Evolutionary conservation across 495 filamentous ascomycete species (phyloP).

Genomic region (Jackrogersella minutella): DNA sequence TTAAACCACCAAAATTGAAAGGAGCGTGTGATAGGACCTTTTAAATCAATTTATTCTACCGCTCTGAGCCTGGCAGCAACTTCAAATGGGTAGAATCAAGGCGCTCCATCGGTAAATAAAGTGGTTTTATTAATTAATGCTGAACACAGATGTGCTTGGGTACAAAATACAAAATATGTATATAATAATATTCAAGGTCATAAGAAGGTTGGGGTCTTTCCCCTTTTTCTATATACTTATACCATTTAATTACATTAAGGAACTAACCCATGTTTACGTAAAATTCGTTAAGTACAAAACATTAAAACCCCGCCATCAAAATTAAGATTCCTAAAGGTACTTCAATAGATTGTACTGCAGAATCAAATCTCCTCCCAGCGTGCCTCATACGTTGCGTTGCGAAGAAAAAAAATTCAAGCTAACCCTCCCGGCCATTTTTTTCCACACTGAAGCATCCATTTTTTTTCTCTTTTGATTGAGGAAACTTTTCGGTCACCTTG

Average conservation of each 20-base stretch:
- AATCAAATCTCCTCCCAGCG: constrained; percentile 7
- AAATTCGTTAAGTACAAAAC: neutral
- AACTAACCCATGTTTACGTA: neutral
- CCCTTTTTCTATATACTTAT: neutral
- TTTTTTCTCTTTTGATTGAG: constrained; percentile 30
- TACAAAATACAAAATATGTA: too few species aligned
- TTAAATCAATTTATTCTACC: too few species aligned
- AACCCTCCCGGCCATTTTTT: constrained; percentile 38
- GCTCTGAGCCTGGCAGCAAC: too few species aligned
- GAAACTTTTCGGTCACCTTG: constrained; percentile 36
- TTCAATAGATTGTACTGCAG: constrained; percentile 12
- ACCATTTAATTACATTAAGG: neutral
- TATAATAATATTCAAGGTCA: too few species aligned
- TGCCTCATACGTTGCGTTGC: constrained; percentile 22
- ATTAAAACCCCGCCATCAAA: constrained; percentile 33
- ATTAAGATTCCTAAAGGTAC: constrained; percentile 24
- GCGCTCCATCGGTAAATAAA: too few species aligned
- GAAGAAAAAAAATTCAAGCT: constrained; percentile 36
- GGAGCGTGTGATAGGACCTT: too few species aligned
- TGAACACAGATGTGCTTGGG: too few species aligned
- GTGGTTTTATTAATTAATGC: too few species aligned
- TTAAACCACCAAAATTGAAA: too few species aligned
- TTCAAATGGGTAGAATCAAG: too few species aligned
- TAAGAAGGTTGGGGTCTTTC: too few species aligned
- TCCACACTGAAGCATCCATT: constrained; percentile 32